Evolutionary conservation across 2,329 filamentous ascomycete species (phyloP).

Genomic region (Apiospora marii): DNA sequence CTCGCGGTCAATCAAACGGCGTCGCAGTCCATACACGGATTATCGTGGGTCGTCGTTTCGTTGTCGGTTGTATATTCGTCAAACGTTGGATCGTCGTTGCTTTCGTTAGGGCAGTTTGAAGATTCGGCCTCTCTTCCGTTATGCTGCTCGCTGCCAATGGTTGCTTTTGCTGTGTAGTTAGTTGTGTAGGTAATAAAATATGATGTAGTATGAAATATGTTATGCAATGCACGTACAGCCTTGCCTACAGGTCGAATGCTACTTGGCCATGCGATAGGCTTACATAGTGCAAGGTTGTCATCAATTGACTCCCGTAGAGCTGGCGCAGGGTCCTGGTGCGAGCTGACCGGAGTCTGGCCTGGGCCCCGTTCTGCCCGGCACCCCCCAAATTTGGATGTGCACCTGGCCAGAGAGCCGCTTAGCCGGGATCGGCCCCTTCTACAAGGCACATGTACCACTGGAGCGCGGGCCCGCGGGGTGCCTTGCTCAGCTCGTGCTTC

Average conservation of each 20-base stretch:
- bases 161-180: not conserved
- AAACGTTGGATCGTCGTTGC: not conserved
- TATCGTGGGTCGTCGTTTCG: constrained; percentile 5
- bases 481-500: not conserved
- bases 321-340: not conserved
- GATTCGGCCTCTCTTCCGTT: not conserved
- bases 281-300: not conserved
- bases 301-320: not conserved
- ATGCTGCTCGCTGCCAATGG: too few relatives aligned
- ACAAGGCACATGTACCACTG: constrained; percentile 7
- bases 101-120: not conserved
- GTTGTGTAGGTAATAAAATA: not conserved
- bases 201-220: not conserved
- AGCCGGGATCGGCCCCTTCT: constrained; percentile 17
- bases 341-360: not conserved
- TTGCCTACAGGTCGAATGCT: not conserved
- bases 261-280: not conserved
- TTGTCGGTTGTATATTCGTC: not conserved
- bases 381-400: not conserved
- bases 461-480: constrained; percentile 7
- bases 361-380: not conserved
- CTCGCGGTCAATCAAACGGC: constrained; percentile 11
- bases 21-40: not conserved
- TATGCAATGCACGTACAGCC: not conserved
- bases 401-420: constrained; percentile 22